phyloP scores from a whole-genome alignment of 176 grass and related monocot species.

The Oryza coarctata region DNA sequence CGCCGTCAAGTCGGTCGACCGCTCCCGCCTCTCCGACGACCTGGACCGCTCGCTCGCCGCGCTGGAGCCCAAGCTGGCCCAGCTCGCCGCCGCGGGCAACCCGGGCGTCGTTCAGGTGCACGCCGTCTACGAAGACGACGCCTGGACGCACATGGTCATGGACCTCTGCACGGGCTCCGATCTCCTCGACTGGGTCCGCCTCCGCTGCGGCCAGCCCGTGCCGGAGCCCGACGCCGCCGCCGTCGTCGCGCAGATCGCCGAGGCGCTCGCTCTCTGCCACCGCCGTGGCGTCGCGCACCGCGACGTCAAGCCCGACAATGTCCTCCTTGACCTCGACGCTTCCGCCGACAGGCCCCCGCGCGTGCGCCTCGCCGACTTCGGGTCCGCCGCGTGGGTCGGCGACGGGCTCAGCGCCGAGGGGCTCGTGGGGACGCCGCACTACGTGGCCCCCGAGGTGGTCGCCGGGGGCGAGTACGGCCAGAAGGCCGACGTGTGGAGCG shows the following conservation, averaged over 20 bases:
- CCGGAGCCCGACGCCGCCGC: constrained; percentile 55
- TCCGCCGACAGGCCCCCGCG: background rate
- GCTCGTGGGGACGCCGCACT: constrained; percentile 80
- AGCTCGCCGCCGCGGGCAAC: constrained; percentile 56
- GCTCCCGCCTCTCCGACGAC: constrained; percentile 53
- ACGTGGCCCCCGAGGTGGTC: constrained; percentile 91
- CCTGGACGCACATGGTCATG: constrained; percentile 74
- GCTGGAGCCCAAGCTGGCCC: constrained; percentile 64
- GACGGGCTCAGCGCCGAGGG: constrained; percentile 38
- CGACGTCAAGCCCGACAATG: constrained; percentile 92
- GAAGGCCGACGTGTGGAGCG: constrained; percentile 93
- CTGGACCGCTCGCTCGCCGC: constrained; percentile 63
- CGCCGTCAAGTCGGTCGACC: constrained; percentile 82
- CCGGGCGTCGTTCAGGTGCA: constrained; percentile 57
- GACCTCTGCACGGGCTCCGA: constrained; percentile 74
- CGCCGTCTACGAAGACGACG: constrained; percentile 54
- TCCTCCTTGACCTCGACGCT: constrained; percentile 71
- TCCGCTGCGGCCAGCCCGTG: constrained; percentile 50
- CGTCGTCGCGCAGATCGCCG: constrained; percentile 50
- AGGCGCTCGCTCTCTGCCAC: constrained; percentile 72
- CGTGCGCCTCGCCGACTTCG: constrained; percentile 71
- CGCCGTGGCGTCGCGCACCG: constrained; percentile 67
- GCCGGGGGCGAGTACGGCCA: constrained; percentile 61
- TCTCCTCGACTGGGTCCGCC: constrained; percentile 64
- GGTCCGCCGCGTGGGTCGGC: constrained; percentile 62